Evolutionary conservation across 805 yeast species (phyloP).

Genomic region (Candida jianshihensis): DNA sequence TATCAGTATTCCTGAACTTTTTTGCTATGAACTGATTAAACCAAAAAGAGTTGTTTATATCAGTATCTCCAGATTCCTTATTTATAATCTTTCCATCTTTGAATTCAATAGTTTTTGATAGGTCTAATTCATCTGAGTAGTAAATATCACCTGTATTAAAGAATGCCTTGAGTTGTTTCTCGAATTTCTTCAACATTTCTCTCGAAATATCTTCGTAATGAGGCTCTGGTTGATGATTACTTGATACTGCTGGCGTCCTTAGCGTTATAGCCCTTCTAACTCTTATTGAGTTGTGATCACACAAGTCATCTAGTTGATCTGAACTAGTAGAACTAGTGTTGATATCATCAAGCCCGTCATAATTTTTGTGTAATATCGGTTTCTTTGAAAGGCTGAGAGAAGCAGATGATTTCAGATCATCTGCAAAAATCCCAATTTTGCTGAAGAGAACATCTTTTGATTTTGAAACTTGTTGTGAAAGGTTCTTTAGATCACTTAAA

Average conservation of each 20-base stretch:
- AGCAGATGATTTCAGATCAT: constrained; percentile 20
- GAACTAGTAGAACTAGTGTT: neutral
- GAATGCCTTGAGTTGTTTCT: constrained; percentile 11
- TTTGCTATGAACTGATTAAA: constrained; percentile 19
- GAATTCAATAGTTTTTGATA: constrained; percentile 17
- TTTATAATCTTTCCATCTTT: constrained; percentile 7
- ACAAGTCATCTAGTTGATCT: constrained; percentile 1
- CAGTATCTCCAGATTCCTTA: constrained; percentile 1
- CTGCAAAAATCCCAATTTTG: constrained; percentile 21
- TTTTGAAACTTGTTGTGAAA: constrained; percentile 7
- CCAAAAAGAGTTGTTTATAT: constrained; percentile 14
- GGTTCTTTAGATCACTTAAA: too few relatives aligned
- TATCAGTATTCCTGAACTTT: constrained; percentile 8
- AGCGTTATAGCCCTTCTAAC: constrained; percentile 20
- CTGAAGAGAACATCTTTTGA: constrained; percentile 18
- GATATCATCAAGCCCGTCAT: constrained; percentile 6
- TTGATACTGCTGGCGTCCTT: constrained; percentile 8
- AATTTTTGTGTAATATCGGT: constrained; percentile 4
- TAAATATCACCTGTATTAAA: constrained; percentile 18
- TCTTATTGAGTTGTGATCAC: constrained; percentile 12
- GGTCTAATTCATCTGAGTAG: constrained; percentile 24
- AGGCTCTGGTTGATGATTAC: neutral
- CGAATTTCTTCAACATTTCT: constrained; percentile 17
- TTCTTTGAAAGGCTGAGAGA: constrained; percentile 15
- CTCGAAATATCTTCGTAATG: constrained; percentile 10